Evolutionary conservation across 768 basidiomycete genomes (phyloP).

Genomic region (Cystobasidium ongulense): DNA sequence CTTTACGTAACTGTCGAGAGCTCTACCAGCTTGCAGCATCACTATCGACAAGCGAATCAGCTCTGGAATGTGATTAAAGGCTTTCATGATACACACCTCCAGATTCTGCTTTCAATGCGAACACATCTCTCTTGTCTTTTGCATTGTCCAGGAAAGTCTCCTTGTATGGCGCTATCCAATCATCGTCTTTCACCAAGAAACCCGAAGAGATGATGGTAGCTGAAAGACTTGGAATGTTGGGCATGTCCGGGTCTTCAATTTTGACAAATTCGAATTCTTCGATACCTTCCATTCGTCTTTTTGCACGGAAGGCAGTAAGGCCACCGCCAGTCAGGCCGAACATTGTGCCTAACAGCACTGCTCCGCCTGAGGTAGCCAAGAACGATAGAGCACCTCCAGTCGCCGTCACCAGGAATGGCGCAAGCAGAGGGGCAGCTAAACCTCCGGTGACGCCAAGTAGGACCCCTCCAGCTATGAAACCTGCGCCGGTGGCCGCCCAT

Average conservation of each 20-base stretch:
- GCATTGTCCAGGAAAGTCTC: slow-evolving; percentile 30
- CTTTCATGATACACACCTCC: slow-evolving; percentile 41
- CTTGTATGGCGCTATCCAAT: slow-evolving; percentile 45
- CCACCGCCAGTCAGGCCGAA: slow-evolving; percentile 39
- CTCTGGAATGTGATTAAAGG: slow-evolving; percentile 3
- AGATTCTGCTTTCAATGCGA: slow-evolving; percentile 46
- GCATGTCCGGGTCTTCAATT: slow-evolving; percentile 35
- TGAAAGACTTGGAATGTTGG: slow-evolving; percentile 38
- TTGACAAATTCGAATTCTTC: slow-evolving; percentile 39
- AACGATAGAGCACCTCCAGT: slow-evolving; percentile 34
- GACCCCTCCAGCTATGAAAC: slow-evolving; percentile 39
- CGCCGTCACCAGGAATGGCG: slow-evolving; percentile 29
- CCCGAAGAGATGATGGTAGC: slow-evolving; percentile 49
- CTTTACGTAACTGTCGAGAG: slow-evolving; percentile 43
- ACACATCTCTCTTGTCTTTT: slow-evolving; percentile 46
- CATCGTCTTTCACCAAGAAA: slow-evolving; percentile 46
- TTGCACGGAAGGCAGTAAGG: slow-evolving; percentile 38
- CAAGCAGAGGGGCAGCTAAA: slow-evolving; percentile 40
- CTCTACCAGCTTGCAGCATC: slow-evolving; percentile 43
- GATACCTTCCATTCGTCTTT: slow-evolving; percentile 39
- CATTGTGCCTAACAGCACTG: slow-evolving; percentile 39
- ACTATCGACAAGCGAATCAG: slow-evolving; percentile 33
- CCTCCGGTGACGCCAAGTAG: slow-evolving; percentile 41
- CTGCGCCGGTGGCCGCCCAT: slow-evolving; percentile 39
- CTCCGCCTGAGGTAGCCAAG: slow-evolving; percentile 37